Percentiles rank a stretch among this genome's conserved stretches.
These are phyloP conservation scores for Xylaria sp. DNA, from an alignment of 495 filamentous ascomycete genomes.

Conservation along the genomic window DNA sequence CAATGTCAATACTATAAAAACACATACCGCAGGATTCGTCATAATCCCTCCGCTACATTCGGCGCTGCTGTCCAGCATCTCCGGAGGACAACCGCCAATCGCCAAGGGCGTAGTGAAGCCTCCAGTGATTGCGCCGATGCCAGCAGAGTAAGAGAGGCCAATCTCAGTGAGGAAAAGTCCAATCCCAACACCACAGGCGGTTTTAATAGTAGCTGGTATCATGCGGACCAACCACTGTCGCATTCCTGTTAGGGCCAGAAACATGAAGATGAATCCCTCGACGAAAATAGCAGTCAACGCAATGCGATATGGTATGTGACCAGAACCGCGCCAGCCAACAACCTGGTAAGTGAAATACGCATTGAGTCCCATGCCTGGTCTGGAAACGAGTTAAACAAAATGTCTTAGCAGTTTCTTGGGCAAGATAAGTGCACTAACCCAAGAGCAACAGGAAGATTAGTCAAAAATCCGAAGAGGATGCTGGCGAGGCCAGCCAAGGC, in stretches of 20 bases:
- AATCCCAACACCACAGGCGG: constrained; percentile 80
- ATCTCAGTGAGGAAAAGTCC: constrained; percentile 81
- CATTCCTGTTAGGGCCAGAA: constrained; percentile 76
- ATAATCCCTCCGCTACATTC: constrained; percentile 61
- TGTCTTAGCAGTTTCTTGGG: neutral
- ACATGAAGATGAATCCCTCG: constrained; percentile 70
- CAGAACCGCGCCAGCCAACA: constrained; percentile 73
- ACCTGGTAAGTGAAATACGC: constrained; percentile 90
- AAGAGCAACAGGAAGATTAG: constrained; percentile 61
- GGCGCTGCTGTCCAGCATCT: constrained; percentile 46
- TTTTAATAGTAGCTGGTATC: constrained; percentile 79
- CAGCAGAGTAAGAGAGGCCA: constrained; percentile 76
- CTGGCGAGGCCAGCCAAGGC: constrained; percentile 66
- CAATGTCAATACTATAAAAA: neutral
- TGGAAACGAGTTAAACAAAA: constrained; percentile 41
- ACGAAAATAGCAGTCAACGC: constrained; percentile 85
- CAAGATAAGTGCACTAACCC: constrained; percentile 52
- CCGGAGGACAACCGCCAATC: constrained; percentile 68
- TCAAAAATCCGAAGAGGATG: constrained; percentile 58
- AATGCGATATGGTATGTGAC: constrained; percentile 69
- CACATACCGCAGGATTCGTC: constrained; percentile 66
- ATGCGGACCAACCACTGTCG: constrained; percentile 85
- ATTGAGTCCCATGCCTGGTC: constrained; percentile 83
- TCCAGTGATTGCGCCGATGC: constrained; percentile 74
- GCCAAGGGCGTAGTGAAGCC: constrained; percentile 66